phyloP scores from a whole-genome alignment of 140 eudicot species.

The Artemisia princeps region DNA sequence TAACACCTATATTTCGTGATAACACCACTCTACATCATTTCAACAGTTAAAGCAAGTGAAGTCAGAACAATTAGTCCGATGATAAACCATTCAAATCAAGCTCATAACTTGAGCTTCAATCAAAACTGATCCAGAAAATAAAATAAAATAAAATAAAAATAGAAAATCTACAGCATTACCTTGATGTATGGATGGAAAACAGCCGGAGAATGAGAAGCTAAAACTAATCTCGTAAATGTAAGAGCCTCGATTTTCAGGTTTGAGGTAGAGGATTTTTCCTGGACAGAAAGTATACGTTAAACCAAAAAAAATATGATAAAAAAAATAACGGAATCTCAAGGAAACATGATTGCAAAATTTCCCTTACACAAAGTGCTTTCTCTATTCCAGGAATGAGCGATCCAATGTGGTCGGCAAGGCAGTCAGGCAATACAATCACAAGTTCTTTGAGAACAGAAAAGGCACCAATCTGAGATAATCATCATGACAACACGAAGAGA shows the following conservation, averaged over 20 bases:
- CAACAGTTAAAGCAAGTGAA: background rate
- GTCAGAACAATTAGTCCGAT: background rate
- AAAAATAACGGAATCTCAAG: background rate
- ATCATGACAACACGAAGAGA: conserved; percentile 9
- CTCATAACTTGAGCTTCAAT: background rate
- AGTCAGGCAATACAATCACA: conserved; percentile 92
- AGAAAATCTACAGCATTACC: conserved; percentile 35
- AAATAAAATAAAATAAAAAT: no score
- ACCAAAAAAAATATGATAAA: background rate
- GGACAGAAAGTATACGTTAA: conserved; percentile 16
- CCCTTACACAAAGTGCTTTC: conserved; percentile 83
- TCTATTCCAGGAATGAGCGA: conserved; percentile 93
- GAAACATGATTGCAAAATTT: conserved; percentile 9
- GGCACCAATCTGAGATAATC: conserved; percentile 78
- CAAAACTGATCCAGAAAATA: background rate
- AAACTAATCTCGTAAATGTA: conserved; percentile 75
- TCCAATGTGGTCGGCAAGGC: conserved; percentile 97
- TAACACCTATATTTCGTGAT: background rate
- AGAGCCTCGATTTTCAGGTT: conserved; percentile 96
- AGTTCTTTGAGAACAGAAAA: conserved; percentile 94
- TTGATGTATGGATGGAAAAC: conserved; percentile 90
- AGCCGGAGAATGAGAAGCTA: conserved; percentile 88
- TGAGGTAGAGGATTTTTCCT: conserved; percentile 96
- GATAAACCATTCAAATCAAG: conserved; percentile 1
- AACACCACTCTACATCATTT: background rate